A percentile compares a stretch with the other conserved stretches of the same genome.
Evolutionary conservation across 2,329 filamentous ascomycete species (phyloP).

Genomic region (Delphinella strobiligena): DNA sequence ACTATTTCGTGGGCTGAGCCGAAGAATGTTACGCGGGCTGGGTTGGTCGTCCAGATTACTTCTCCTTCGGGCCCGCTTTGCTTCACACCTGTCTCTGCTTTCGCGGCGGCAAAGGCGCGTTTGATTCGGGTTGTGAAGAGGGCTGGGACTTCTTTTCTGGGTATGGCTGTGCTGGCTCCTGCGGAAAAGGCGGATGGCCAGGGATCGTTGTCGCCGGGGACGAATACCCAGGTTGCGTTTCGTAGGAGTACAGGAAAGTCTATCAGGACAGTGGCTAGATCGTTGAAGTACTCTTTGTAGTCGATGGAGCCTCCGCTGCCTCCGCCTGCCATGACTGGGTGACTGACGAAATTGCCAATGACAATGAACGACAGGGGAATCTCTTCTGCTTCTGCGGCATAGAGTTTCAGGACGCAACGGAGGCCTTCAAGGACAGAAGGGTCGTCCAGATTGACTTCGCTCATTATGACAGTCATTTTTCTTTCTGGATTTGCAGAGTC

Average conservation of each 20-base stretch:
- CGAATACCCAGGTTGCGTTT: conserved; percentile 75
- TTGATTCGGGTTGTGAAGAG: conserved; percentile 82
- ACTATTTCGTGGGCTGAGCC: conserved; percentile 80
- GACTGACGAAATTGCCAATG: conserved; percentile 67
- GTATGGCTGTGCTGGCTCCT: conserved; percentile 58
- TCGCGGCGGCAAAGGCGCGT: conserved; percentile 66
- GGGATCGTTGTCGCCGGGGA: conserved; percentile 94
- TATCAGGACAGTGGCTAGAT: conserved; percentile 65
- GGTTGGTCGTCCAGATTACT: conserved; percentile 81
- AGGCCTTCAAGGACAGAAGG: conserved; percentile 72
- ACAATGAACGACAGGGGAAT: conserved; percentile 59
- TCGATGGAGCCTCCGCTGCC: conserved; percentile 74
- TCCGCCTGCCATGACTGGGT: conserved; percentile 49
- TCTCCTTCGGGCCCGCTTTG: no score
- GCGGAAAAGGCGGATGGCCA: conserved; percentile 81
- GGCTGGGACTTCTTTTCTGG: conserved; percentile 63
- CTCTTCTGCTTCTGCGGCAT: conserved; percentile 53
- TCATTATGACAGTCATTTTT: conserved; percentile 58
- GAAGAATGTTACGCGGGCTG: conserved; percentile 69
- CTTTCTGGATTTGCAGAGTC: conserved; percentile 15
- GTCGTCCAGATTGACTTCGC: conserved; percentile 77
- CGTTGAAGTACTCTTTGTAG: conserved; percentile 94
- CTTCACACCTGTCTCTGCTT: no score
- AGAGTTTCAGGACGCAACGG: conserved; percentile 62
- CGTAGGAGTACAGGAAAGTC: conserved; percentile 76